phyloP scores from a whole-genome alignment of 306 rosid genomes.

The Rosa lucieae region DNA sequence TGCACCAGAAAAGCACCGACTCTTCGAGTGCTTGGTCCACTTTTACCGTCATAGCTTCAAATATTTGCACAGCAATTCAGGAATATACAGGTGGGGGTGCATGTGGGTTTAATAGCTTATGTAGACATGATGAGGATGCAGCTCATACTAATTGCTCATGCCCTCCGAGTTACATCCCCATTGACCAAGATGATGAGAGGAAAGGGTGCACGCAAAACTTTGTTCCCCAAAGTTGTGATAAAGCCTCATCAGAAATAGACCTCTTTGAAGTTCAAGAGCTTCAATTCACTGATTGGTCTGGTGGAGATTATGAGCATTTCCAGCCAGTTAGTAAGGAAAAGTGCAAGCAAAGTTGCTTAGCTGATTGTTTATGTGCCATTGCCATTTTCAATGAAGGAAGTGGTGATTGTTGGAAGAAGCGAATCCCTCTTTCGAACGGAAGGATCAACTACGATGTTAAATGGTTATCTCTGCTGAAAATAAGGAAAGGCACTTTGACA shows the following conservation, averaged over 20 bases:
- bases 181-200: constrained; percentile 38
- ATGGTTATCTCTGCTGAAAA: constrained; percentile 2
- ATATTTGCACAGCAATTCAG: constrained; percentile 13
- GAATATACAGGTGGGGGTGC: background rate
- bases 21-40: constrained; percentile 34
- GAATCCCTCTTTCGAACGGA: constrained; percentile 26
- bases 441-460: background rate
- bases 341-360: constrained; percentile 40
- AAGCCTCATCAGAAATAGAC: constrained; percentile 11
- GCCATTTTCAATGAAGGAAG: constrained; percentile 1
- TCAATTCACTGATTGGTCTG: constrained; percentile 36
- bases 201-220: constrained; percentile 40
- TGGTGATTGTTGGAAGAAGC: constrained; percentile 22
- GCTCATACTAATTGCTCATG: constrained; percentile 7
- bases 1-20: constrained; percentile 24
- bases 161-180: background rate
- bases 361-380: constrained; percentile 29
- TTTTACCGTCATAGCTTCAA: constrained; percentile 13
- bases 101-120: constrained; percentile 37
- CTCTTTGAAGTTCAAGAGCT: constrained; percentile 19
- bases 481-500: background rate
- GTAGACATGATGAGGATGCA: constrained; percentile 14
- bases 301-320: constrained; percentile 22
- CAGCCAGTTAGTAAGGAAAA: constrained; percentile 23
- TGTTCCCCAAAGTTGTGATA: constrained; percentile 33